Conservation (phyloP, 306 rosid species). For the Lotus japonicus region DNA sequence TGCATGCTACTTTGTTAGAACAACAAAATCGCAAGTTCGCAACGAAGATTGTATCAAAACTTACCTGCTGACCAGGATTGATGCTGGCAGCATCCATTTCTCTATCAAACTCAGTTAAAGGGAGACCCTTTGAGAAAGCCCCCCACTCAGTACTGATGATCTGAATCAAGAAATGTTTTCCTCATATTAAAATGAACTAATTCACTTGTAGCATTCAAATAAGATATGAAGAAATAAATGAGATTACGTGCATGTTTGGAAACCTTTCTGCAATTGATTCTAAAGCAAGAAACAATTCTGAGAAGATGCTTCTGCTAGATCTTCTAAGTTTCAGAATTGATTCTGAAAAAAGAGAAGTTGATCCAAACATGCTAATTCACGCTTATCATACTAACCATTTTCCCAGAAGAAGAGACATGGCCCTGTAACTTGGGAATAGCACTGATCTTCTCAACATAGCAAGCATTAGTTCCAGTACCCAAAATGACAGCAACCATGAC, state of each 20-base stretch:
- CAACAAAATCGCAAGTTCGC: not conserved
- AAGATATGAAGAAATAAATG: slow-evolving; percentile 8
- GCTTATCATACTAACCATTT: slow-evolving; percentile 41
- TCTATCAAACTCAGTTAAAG: slow-evolving; percentile 66
- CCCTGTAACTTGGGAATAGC: slow-evolving; percentile 67
- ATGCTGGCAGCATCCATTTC: slow-evolving; percentile 91
- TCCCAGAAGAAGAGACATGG: slow-evolving; percentile 52
- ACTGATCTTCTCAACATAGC: slow-evolving; percentile 66
- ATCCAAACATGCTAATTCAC: no score
- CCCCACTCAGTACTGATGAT: slow-evolving; percentile 95
- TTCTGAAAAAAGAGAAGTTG: no score
- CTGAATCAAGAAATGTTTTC: slow-evolving; percentile 36
- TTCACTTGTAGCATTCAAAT: slow-evolving; percentile 3
- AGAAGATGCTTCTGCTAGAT: no score
- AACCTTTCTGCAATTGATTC: not conserved
- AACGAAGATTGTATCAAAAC: not conserved
- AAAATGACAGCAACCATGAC: slow-evolving; percentile 84
- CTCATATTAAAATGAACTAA: not conserved
- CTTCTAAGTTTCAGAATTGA: no score
- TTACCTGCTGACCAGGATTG: slow-evolving; percentile 95
- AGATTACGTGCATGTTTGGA: not conserved
- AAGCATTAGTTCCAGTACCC: slow-evolving; percentile 97
- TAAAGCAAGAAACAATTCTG: no score
- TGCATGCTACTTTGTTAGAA: not conserved
- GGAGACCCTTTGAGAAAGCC: slow-evolving; percentile 73